Percentiles rank a stretch among this genome's conserved stretches.
phyloP scores from a whole-genome alignment of 345 rosid genomes.

The Odontarrhena argentea region DNA sequence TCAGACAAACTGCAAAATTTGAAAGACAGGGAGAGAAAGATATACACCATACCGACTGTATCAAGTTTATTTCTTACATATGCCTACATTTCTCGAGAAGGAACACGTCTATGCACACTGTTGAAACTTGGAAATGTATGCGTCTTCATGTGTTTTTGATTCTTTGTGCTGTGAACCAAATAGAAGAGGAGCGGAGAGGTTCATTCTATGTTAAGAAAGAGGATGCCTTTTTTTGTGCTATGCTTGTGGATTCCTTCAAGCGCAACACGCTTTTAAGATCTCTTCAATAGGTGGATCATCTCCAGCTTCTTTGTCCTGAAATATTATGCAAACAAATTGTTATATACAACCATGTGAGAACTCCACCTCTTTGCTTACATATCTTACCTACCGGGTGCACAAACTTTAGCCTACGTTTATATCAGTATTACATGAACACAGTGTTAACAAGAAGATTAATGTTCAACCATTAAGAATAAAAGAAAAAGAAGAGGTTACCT shows the following conservation, averaged over 20 bases:
- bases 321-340: background rate
- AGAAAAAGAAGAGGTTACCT: constrained; percentile 48
- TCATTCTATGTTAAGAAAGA: background rate
- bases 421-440: background rate
- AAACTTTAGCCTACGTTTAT: background rate
- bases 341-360: background rate
- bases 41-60: background rate
- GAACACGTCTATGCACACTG: too few relatives aligned
- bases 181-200: background rate
- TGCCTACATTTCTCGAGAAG: background rate
- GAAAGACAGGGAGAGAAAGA: background rate
- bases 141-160: too few relatives aligned
- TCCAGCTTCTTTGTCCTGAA: constrained; percentile 92
- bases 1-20: too few relatives aligned
- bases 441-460: constrained; percentile 1
- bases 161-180: background rate
- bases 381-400: background rate
- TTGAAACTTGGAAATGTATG: too few relatives aligned
- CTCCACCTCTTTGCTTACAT: background rate
- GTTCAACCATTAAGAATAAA: background rate
- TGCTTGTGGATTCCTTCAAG: constrained; percentile 41
- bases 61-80: too few relatives aligned
- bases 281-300: constrained; percentile 80
- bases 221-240: background rate
- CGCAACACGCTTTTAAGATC: constrained; percentile 71